Evolutionary conservation across 2,329 filamentous ascomycete genomes (phyloP).

Genomic region (Fusarium sp.): DNA sequence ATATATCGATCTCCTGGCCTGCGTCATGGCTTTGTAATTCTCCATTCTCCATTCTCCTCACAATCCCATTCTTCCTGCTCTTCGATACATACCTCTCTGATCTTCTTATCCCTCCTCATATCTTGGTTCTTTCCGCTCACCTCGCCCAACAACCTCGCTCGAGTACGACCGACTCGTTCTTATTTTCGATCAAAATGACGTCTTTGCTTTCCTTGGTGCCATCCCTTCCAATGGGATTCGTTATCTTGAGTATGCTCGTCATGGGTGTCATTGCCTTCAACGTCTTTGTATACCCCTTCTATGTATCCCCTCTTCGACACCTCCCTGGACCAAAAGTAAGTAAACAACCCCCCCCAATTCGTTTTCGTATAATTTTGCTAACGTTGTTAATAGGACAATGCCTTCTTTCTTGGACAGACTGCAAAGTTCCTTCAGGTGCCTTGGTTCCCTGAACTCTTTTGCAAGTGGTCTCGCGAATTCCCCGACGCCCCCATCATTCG

Average conservation of each 20-base stretch:
- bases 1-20: background rate
- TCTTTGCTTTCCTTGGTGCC: background rate
- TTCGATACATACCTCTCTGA: background rate
- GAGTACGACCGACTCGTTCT: background rate
- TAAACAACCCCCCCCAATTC: background rate
- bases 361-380: background rate
- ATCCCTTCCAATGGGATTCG: background rate
- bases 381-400: constrained; percentile 44
- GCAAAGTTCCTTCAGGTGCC: constrained; percentile 42
- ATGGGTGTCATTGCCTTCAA: constrained; percentile 10
- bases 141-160: background rate
- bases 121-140: background rate
- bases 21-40: background rate
- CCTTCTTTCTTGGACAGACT: constrained; percentile 52
- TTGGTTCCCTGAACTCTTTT: constrained; percentile 43
- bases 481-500: constrained; percentile 42
- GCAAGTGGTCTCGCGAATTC: constrained; percentile 40
- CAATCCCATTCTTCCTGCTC: background rate
- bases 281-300: constrained; percentile 52
- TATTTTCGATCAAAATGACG: background rate
- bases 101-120: background rate
- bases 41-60: background rate
- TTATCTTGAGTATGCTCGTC: background rate
- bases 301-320: constrained; percentile 53
- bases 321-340: constrained; percentile 54